Evolutionary conservation across 139 green algal genomes (phyloP).

Genomic region (Chlamydomonas sp.): DNA sequence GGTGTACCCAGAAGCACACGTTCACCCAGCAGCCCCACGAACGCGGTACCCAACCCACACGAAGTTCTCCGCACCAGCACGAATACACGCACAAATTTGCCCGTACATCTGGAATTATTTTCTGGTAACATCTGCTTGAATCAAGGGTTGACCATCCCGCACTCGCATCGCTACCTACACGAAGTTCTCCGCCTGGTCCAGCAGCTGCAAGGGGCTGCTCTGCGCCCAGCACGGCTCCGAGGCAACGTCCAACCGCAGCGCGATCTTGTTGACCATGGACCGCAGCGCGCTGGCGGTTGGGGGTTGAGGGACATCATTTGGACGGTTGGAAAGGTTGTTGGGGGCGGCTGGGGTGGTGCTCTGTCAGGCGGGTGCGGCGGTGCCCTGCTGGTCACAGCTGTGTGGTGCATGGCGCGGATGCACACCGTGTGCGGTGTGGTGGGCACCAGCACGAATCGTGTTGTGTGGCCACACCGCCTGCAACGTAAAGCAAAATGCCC

Average conservation of each 20-base stretch:
- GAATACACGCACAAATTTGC: no score
- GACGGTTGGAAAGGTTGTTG: background rate
- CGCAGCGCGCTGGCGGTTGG: background rate
- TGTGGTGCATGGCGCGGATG: background rate
- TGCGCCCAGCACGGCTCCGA: background rate
- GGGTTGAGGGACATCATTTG: background rate
- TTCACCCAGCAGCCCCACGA: no score
- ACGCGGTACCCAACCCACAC: no score
- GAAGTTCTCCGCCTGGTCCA: conserved; percentile 5
- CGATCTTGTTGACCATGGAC: conserved; percentile 18
- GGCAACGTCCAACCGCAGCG: background rate
- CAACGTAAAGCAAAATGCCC: no score
- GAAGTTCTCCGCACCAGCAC: no score
- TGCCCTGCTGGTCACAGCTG: no score
- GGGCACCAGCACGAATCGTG: no score
- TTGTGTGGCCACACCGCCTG: no score
- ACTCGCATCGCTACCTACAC: background rate
- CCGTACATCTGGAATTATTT: no score
- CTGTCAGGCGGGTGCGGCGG: no score
- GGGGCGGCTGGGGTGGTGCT: background rate
- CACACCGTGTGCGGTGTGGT: background rate
- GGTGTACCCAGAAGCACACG: no score
- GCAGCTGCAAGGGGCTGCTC: background rate
- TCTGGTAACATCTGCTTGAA: no score
- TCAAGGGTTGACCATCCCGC: background rate